Evolutionary conservation across 495 filamentous ascomycete genomes (phyloP).

Genomic region (Penicillium desertorum): DNA sequence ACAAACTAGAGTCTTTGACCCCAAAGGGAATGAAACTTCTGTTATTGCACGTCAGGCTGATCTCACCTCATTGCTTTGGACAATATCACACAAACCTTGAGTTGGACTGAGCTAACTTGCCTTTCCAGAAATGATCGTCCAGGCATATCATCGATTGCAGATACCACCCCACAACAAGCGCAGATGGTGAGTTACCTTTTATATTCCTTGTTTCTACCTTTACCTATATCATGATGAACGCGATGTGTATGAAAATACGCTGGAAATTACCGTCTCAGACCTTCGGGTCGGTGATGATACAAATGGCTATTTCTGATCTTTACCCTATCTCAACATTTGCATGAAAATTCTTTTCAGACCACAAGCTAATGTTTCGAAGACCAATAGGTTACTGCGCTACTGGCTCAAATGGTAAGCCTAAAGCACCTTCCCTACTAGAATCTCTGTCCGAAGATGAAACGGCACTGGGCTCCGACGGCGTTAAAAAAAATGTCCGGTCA

Average conservation of each 20-base stretch:
- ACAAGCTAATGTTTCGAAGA: constrained; percentile 32
- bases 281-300: constrained; percentile 74
- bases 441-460: constrained; percentile 76
- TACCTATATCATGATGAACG: constrained; percentile 69
- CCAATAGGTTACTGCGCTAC: constrained; percentile 6
- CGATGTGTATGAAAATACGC: constrained; percentile 75
- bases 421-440: constrained; percentile 13
- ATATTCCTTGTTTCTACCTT: constrained; percentile 5
- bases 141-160: constrained; percentile 5
- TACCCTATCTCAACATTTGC: constrained; percentile 15
- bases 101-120: constrained; percentile 31
- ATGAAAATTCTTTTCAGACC: constrained; percentile 8
- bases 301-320: constrained; percentile 84
- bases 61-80: constrained; percentile 44
- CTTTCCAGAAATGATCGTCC: constrained; percentile 22
- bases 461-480: constrained; percentile 99
- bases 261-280: constrained; percentile 99
- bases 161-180: not conserved
- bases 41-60: constrained; percentile 99
- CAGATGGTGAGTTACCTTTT: constrained; percentile 31
- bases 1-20: constrained; percentile 99
- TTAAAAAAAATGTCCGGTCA: constrained; percentile 49
- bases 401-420: constrained; percentile 34
- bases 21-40: constrained; percentile 82
- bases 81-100: constrained; percentile 18